Conservation (phyloP, 2,329 filamentous ascomycete genomes). For the Ceratocystis harringtonii region DNA sequence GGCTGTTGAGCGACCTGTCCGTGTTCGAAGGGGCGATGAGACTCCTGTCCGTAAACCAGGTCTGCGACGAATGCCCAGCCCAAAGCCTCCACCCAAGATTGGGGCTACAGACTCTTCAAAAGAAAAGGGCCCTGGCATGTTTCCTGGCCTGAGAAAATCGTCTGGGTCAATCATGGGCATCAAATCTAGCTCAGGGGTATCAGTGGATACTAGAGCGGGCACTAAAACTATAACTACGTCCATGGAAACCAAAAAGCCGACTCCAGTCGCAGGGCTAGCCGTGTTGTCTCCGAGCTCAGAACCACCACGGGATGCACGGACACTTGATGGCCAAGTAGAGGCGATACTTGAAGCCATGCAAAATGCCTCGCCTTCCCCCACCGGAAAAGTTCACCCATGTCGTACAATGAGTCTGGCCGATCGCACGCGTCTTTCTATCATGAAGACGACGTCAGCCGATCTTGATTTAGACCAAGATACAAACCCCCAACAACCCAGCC, state of each 20-base stretch:
- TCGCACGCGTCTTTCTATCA: constrained; percentile 70
- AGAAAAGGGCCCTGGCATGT: neutral
- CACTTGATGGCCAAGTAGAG: constrained; percentile 39
- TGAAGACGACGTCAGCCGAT: constrained; percentile 33
- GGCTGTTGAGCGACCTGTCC: constrained; percentile 11
- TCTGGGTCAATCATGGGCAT: neutral
- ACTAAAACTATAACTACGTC: neutral
- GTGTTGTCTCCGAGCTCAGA: neutral
- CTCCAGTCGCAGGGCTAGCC: neutral
- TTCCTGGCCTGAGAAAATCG: neutral
- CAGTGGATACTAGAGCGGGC: too few relatives aligned
- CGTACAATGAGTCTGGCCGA: constrained; percentile 54
- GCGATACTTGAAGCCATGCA: constrained; percentile 41
- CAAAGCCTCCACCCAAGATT: constrained; percentile 9
- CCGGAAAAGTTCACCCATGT: constrained; percentile 33
- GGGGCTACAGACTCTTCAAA: neutral
- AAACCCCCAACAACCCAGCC: constrained; percentile 20
- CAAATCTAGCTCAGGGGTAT: neutral
- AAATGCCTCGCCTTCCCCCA: constrained; percentile 41
- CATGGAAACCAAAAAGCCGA: neutral
- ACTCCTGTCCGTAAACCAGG: constrained; percentile 3
- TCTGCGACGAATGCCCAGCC: constrained; percentile 5
- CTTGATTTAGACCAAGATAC: constrained; percentile 23
- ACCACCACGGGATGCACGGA: constrained; percentile 22
- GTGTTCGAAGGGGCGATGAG: constrained; percentile 14